Base-by-base conservation (phyloP, 441 rosid species). In the Aquilaria agallochum region DNA sequence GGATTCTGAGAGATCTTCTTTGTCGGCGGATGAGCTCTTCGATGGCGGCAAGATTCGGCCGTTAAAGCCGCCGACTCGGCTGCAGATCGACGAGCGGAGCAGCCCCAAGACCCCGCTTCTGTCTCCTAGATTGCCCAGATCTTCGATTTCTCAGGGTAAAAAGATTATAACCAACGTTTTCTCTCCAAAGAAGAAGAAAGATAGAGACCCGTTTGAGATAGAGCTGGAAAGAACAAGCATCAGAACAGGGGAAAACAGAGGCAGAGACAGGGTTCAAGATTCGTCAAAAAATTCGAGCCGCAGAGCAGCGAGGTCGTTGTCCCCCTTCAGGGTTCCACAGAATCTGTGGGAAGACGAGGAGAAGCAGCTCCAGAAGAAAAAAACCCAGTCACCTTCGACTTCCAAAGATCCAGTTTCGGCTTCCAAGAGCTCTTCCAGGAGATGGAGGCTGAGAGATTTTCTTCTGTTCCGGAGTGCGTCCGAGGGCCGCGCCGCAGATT, bases 391-490 rank as follows among this genome's bases (percentile, higher is more conserved):
- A 9, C 12, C 76, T 2, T 31, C 64, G 30, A 56, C 54, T 34
- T 61, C 81, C 32, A 74, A 79, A 55, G 33, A 68, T 5, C 53
- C 80, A 0, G 3, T 56, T 59, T 46, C 70, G 50, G 68, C 85
- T 1, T 68, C 86, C 5, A 82, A 74, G 74, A 66, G 75, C 64
- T 75, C 86, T 48, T 80, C 98, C 2, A 88, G 64, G 68, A 90
- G 74, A 64, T 90, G 97, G 98, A 83, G 88, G 32, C 13, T 93
- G 62, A 83, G 58, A 55, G 97, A 93, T 69, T 79, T 93, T 48
- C 65, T 93, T 31, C 50, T 93, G 69, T 93, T 93, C 52, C 83
- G 97, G 58, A 93, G 98, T 54, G 91, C 91, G 34, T 93, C 97
- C 4, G 97, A 86, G 52, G 95, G 97, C 49, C 66, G 95, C 55